These are phyloP conservation scores for Populus pruinosa DNA, from an alignment of 345 rosid species.

Conservation along the genomic window DNA sequence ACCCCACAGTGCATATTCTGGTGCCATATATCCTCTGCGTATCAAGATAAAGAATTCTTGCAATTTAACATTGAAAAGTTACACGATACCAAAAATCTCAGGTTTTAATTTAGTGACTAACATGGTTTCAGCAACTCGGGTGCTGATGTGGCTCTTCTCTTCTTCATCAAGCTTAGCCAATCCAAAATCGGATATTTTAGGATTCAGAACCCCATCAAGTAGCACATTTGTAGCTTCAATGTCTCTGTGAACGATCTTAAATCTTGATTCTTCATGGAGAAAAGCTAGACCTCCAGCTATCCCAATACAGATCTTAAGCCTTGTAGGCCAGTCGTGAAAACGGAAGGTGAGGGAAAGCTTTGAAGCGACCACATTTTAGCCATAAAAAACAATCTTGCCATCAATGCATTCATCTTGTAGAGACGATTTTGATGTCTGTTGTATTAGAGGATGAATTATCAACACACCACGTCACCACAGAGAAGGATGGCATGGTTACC, in stretches of 20 bases:
- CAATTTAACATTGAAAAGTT: neutral
- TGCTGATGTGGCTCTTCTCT: constrained; percentile 34
- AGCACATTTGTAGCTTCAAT: constrained; percentile 29
- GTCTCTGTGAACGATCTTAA: constrained; percentile 36
- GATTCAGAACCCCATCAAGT: constrained; percentile 29
- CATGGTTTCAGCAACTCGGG: constrained; percentile 32
- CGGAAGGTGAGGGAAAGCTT: too few species aligned
- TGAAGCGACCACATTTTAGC: too few species aligned
- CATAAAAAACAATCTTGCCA: too few species aligned
- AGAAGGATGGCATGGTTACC: neutral
- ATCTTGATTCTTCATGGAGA: constrained; percentile 35
- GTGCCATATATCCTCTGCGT: constrained; percentile 34
- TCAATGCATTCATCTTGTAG: too few species aligned
- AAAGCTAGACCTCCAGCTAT: constrained; percentile 34
- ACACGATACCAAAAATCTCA: neutral
- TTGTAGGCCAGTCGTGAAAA: constrained; percentile 23
- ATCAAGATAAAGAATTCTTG: neutral
- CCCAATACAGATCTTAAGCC: constrained; percentile 31
- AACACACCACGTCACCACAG: neutral
- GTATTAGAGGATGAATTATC: neutral
- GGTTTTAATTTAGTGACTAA: neutral
- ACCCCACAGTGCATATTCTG: constrained; percentile 35
- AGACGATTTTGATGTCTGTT: too few species aligned
- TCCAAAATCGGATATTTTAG: constrained; percentile 38
- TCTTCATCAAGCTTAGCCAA: constrained; percentile 33